Evolutionary conservation across 1,284 basidiomycete species (phyloP).

Genomic region (Irpex sp.): DNA sequence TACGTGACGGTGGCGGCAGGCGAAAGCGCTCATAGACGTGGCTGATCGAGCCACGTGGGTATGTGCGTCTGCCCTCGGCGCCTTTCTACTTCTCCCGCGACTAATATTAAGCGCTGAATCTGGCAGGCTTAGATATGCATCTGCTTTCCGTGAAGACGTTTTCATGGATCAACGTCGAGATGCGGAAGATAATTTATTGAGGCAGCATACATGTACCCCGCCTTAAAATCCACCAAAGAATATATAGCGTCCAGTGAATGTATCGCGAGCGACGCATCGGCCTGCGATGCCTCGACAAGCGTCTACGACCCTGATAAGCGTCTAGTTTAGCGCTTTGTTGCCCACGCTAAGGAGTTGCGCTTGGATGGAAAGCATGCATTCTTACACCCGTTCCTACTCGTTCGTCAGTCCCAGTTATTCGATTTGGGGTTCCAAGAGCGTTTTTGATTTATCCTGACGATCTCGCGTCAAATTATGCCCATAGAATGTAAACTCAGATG

Average conservation of each 20-base stretch:
- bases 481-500: background rate
- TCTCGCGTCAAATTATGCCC: background rate
- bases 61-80: too few relatives aligned
- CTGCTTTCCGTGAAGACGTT: background rate
- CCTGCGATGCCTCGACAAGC: too few relatives aligned
- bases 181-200: too few relatives aligned
- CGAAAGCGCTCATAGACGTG: background rate
- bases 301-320: too few relatives aligned
- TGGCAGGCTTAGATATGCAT: background rate
- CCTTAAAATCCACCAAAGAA: too few relatives aligned
- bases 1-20: background rate
- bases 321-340: too few relatives aligned
- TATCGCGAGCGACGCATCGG: too few relatives aligned
- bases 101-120: background rate
- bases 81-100: background rate
- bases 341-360: too few relatives aligned
- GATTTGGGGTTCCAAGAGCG: background rate
- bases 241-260: too few relatives aligned
- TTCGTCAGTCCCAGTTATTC: background rate
- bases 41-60: background rate
- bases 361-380: background rate
- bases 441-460: background rate
- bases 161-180: too few relatives aligned
- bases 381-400: background rate
- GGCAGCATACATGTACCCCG: too few relatives aligned